These are phyloP conservation scores for Arxiozyma slooffiae DNA, from an alignment of 1,139 yeast genomes.

Conservation along the genomic window DNA sequence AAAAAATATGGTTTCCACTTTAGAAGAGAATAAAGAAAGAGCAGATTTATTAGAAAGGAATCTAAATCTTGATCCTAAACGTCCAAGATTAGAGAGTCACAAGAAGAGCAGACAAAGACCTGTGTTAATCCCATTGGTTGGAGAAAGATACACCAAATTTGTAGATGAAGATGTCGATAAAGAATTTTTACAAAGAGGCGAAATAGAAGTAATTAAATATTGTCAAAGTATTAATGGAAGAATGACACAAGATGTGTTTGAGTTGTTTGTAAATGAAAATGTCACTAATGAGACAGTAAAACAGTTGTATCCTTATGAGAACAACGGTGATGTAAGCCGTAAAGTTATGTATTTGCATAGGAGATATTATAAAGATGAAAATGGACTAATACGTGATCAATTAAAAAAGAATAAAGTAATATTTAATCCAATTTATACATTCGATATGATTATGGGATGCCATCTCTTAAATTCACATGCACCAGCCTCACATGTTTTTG, in stretches of 20 bases:
- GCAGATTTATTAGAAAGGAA: not conserved
- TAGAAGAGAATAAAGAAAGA: not conserved
- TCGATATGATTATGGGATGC: slow-evolving; percentile 23
- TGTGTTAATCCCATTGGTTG: slow-evolving; percentile 13
- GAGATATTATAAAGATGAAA: slow-evolving; percentile 19
- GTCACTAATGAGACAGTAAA: slow-evolving; percentile 17
- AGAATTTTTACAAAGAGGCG: slow-evolving; percentile 20
- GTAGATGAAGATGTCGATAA: slow-evolving; percentile 12
- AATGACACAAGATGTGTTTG: slow-evolving; percentile 23
- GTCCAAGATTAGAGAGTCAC: not conserved
- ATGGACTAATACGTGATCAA: slow-evolving; percentile 21
- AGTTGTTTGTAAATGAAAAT: slow-evolving; percentile 16
- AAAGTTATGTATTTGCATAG: slow-evolving; percentile 19
- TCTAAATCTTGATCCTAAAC: not conserved
- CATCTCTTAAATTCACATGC: slow-evolving; percentile 27
- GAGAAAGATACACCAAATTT: slow-evolving; percentile 13
- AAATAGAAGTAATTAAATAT: slow-evolving; percentile 17
- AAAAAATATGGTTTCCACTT: not conserved
- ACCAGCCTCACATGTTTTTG: slow-evolving; percentile 14
- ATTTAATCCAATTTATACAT: slow-evolving; percentile 25
- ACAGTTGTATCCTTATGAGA: slow-evolving; percentile 16
- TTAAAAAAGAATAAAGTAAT: slow-evolving; percentile 21
- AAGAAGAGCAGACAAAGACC: not conserved
- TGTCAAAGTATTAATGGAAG: slow-evolving; percentile 22
- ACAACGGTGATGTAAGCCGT: slow-evolving; percentile 15